Evolutionary conservation across 257 asterid species (phyloP).

Genomic region (Nemophila menziesii): DNA sequence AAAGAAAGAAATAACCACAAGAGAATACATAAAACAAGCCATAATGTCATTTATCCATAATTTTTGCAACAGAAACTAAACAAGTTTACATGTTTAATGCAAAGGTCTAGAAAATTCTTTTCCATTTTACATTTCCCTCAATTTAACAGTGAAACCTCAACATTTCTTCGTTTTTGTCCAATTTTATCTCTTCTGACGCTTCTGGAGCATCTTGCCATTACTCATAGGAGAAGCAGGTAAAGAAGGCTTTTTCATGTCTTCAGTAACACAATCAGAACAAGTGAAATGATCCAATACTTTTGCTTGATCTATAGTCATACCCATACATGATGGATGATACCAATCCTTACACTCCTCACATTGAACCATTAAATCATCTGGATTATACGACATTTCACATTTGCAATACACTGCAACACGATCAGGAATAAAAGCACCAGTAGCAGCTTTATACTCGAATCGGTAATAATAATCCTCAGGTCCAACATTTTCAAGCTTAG

Average conservation of each 20-base stretch:
- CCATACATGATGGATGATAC: conserved; percentile 71
- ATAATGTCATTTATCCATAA: no score
- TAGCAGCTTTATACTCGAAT: conserved; percentile 83
- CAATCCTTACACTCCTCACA: conserved; percentile 67
- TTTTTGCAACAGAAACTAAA: no score
- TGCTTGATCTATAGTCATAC: conserved; percentile 38
- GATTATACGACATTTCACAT: conserved; percentile 70
- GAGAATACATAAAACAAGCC: no score
- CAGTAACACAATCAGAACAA: conserved; percentile 41
- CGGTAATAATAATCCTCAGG: conserved; percentile 70
- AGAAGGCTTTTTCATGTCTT: conserved; percentile 26
- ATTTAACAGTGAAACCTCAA: no score
- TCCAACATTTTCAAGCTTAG: conserved; percentile 35
- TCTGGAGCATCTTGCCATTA: conserved; percentile 39
- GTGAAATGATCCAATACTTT: conserved; percentile 30
- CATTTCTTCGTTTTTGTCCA: no score
- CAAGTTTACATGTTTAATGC: no score
- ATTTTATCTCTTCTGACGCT: no score
- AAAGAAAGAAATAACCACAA: no score
- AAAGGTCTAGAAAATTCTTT: no score
- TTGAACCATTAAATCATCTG: conserved; percentile 62
- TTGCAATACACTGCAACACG: conserved; percentile 90
- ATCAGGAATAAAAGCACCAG: conserved; percentile 85
- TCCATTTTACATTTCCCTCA: no score
- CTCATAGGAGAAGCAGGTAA: conserved; percentile 6